Percentiles rank a stretch among this genome's conserved stretches.
phyloP scores from a whole-genome alignment of 495 filamentous ascomycete genomes.

The Acidiella bohemica region DNA sequence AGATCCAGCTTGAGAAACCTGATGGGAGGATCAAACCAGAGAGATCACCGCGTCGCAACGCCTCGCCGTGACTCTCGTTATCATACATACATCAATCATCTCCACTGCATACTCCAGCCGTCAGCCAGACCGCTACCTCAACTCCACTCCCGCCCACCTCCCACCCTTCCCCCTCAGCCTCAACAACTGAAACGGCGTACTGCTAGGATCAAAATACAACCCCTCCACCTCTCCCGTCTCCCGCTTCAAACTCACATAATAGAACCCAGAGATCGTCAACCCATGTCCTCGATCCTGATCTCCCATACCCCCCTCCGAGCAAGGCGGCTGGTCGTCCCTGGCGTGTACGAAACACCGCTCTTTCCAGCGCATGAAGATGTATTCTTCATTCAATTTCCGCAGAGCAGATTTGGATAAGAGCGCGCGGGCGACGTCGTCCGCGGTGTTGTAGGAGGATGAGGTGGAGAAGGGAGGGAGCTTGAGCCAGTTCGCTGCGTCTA shows the following conservation, averaged over 20 bases:
- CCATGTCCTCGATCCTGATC: constrained; percentile 29
- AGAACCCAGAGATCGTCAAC: constrained; percentile 64
- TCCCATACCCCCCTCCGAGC: constrained; percentile 1
- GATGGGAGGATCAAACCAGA: too few relatives aligned
- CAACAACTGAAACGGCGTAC: constrained; percentile 57
- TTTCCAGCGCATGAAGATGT: constrained; percentile 72
- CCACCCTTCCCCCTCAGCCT: constrained; percentile 32
- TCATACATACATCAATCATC: too few relatives aligned
- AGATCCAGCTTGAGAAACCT: too few relatives aligned
- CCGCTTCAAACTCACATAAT: constrained; percentile 54
- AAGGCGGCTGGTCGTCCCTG: constrained; percentile 5
- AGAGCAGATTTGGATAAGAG: constrained; percentile 47
- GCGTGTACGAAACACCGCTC: constrained; percentile 58
- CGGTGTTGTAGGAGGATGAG: constrained; percentile 21
- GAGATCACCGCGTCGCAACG: too few relatives aligned
- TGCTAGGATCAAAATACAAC: constrained; percentile 59
- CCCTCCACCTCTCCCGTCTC: constrained; percentile 51
- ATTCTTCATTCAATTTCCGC: constrained; percentile 40
- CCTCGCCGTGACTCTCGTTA: too few relatives aligned
- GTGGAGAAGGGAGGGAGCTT: constrained; percentile 53
- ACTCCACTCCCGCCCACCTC: constrained; percentile 7
- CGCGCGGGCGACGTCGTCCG: constrained; percentile 46
- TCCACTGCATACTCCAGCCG: too few relatives aligned
- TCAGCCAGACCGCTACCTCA: background rate
- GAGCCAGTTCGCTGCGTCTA: constrained; percentile 59